Percentiles rank a stretch among this genome's conserved stretches.
phyloP scores from a whole-genome alignment of 257 asterid genomes.

The Nyctanthes arbortristis region DNA sequence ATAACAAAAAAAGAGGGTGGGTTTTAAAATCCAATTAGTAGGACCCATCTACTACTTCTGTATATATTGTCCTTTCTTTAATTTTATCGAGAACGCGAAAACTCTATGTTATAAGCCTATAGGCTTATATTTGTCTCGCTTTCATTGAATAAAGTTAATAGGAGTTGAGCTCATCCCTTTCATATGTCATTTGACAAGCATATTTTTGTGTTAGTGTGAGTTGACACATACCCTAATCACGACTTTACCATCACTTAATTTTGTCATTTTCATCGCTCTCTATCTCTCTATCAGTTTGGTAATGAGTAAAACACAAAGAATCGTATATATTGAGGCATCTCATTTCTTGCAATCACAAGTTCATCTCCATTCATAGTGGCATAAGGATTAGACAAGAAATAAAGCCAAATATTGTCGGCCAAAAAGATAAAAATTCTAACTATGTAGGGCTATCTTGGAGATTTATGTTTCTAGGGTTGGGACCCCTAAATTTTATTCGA shows the following conservation, averaged over 20 bases:
- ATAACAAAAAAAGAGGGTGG: no score
- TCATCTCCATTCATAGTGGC: slow-evolving; percentile 48
- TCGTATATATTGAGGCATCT: background rate
- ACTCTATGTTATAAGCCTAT: no score
- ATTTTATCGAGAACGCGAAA: no score
- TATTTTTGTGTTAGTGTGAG: background rate
- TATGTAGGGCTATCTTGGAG: background rate
- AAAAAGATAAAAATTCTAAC: slow-evolving; percentile 13
- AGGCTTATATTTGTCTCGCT: background rate
- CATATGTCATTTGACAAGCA: background rate
- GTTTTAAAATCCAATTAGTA: no score
- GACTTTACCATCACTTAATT: background rate
- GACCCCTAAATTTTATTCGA: background rate
- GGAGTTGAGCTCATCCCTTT: background rate
- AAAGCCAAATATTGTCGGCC: slow-evolving; percentile 54
- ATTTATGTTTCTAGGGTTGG: background rate
- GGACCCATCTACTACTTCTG: no score
- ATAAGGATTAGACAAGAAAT: slow-evolving; percentile 36
- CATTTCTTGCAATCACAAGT: no score
- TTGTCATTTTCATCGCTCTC: background rate
- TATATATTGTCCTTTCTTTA: no score
- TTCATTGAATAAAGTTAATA: background rate
- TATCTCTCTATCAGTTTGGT: background rate
- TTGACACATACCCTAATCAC: background rate
- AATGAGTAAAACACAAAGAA: background rate